Conservation (phyloP, 257 asterid genomes). For the Coffea canephora region DNA sequence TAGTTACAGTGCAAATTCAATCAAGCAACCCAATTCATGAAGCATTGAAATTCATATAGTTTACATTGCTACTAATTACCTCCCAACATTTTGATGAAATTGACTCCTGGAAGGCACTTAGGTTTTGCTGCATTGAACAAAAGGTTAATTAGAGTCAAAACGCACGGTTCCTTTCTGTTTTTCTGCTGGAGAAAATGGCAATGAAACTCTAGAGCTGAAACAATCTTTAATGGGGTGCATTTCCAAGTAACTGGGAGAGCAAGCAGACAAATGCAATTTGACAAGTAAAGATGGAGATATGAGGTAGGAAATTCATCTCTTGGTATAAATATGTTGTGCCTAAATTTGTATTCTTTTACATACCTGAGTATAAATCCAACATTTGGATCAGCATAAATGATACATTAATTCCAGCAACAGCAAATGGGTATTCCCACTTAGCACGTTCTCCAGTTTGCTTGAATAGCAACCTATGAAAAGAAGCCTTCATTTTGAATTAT, state of each 20-base stretch:
- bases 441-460: slow-evolving; percentile 75
- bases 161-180: not conserved
- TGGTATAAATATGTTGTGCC: not conserved
- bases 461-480: slow-evolving; percentile 80
- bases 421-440: slow-evolving; percentile 94
- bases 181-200: not conserved
- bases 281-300: not conserved
- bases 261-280: not conserved
- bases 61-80: slow-evolving; percentile 37
- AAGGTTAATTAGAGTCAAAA: not conserved
- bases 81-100: slow-evolving; percentile 68
- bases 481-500: slow-evolving; percentile 64
- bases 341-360: not conserved
- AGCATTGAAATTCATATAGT: not conserved
- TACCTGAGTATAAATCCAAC: slow-evolving; percentile 84
- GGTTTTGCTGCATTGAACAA: slow-evolving; percentile 67
- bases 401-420: slow-evolving; percentile 86
- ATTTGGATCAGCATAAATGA: slow-evolving; percentile 89
- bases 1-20: slow-evolving; percentile 7
- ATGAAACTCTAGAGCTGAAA: not conserved
- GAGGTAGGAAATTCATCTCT: not conserved
- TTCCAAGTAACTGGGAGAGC: not conserved
- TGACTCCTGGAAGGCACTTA: slow-evolving; percentile 65
- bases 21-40: not conserved
- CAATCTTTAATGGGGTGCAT: too few species aligned